phyloP scores from a whole-genome alignment of 495 filamentous ascomycete genomes.

The Daldinia childiae region DNA sequence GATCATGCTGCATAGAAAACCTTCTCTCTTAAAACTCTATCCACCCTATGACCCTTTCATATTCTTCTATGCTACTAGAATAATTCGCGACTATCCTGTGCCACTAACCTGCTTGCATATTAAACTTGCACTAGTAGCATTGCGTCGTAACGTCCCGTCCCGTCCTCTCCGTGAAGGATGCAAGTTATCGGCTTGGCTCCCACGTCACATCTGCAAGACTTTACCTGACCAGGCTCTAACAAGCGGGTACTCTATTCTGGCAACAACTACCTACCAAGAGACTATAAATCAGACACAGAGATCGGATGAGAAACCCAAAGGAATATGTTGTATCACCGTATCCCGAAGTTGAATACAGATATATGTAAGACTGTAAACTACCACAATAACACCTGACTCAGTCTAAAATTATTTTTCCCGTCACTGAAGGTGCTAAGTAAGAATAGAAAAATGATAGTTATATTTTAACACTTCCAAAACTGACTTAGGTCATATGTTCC shows the following conservation, averaged over 20 bases:
- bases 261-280: no score
- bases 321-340: not conserved
- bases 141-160: not conserved
- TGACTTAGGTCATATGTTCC: no score
- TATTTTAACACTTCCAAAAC: no score
- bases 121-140: slow-evolving; percentile 2
- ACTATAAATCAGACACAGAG: not conserved
- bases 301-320: not conserved
- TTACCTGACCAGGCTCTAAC: no score
- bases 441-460: no score
- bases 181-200: not conserved
- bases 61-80: not conserved
- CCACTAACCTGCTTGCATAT: slow-evolving; percentile 4
- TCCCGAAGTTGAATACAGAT: not conserved
- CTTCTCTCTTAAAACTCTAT: not conserved
- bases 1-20: not conserved
- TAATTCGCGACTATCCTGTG: not conserved
- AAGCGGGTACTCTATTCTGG: no score
- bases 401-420: no score
- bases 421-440: no score
- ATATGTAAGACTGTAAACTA: not conserved
- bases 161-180: slow-evolving; percentile 6
- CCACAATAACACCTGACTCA: no score
- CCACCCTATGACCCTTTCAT: not conserved
- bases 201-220: not conserved